Base-by-base conservation (phyloP, 495 filamentous ascomycete species). In the Thermochaetoides thermophila region DNA sequence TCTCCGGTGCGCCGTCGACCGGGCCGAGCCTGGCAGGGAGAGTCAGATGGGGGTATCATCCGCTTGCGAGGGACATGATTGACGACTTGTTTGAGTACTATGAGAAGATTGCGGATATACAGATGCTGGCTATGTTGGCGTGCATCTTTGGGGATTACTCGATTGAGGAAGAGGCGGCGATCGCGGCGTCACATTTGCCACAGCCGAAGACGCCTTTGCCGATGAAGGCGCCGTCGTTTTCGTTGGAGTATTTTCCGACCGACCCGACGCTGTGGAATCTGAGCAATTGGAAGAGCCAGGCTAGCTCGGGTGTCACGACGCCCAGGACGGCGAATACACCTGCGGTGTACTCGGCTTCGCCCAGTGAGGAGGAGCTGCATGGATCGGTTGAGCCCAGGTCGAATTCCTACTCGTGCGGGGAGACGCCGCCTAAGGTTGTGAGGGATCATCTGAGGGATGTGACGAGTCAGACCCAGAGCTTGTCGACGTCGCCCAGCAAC, bases 111-210 rank as follows among this genome's bases (percentile, higher is more conserved):
- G 83, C 74, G 2, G 84, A 95, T 49, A 59, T 87, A 3, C 86
- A 95, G 52, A 94, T 93, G 86, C 63, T 94, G 12, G 87, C 84
- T 21, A 92, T 94, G 86, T 68, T 95, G 9, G 78, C 85, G 1
- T 92, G 85, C 49, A 74, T 93, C 27, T 77, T 95, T 35, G 73
- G 73, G 31, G 81, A 91, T 37, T 65, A 73, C 5, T 49, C 52
- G 1, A 48, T 61, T 4, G 55, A 66, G 29, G 60, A 71, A 34
- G 55, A 59, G n/a, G 54, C 64, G 20, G 56, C 58, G 17, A 60
- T 62, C 29, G 56, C 56, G 9, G 65, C 65, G 28, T 51, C 59
- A 4, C 55, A 57, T 20, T 57, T 64, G 29, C 46, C 53, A 7
- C 57, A 59, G 28, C 59, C 69, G 14, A 60, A 74, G 36, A 69